A percentile compares a stretch with the other conserved stretches of the same genome.
Evolutionary conservation across 805 yeast genomes (phyloP).

Genomic region (Alloascoidea hylecoeti): DNA sequence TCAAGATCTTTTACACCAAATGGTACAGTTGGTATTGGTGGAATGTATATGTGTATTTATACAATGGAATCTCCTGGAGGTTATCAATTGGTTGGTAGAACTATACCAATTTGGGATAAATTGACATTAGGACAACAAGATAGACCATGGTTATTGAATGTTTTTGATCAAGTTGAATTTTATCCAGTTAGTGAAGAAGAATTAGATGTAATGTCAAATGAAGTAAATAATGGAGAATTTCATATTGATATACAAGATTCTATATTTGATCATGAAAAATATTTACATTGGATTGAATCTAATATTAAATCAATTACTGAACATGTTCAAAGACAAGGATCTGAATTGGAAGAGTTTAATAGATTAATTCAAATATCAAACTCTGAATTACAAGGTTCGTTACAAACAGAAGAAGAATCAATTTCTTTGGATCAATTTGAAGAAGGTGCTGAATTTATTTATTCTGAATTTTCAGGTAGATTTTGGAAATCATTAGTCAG

Average conservation of each 20-base stretch:
- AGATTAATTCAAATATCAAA: conserved; percentile 70
- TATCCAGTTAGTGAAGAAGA: conserved; percentile 84
- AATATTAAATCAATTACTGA: conserved; percentile 54
- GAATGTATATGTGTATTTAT: conserved; percentile 97
- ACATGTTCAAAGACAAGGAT: conserved; percentile 62
- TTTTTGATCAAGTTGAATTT: conserved; percentile 91
- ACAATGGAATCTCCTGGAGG: conserved; percentile 99
- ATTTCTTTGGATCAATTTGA: conserved; percentile 42
- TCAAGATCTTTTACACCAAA: conserved; percentile 92
- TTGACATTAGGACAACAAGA: conserved; percentile 60
- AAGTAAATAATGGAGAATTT: conserved; percentile 71
- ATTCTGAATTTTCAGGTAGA: conserved; percentile 93
- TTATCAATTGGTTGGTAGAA: conserved; percentile 90
- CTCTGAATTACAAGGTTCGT: conserved; percentile 51
- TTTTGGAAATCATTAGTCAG: conserved; percentile 86
- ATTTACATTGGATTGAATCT: conserved; percentile 63
- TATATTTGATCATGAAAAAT: conserved; percentile 71
- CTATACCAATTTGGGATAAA: conserved; percentile 97
- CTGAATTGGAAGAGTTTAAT: conserved; percentile 76
- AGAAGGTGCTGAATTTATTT: conserved; percentile 71
- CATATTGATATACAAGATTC: conserved; percentile 60
- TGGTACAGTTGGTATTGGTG: conserved; percentile 97
- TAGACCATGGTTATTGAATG: conserved; percentile 82
- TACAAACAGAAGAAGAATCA: conserved; percentile 21
- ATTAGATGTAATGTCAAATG: conserved; percentile 54